Evolutionary conservation across 306 rosid species (phyloP).

Genomic region (Trifolium repens): DNA sequence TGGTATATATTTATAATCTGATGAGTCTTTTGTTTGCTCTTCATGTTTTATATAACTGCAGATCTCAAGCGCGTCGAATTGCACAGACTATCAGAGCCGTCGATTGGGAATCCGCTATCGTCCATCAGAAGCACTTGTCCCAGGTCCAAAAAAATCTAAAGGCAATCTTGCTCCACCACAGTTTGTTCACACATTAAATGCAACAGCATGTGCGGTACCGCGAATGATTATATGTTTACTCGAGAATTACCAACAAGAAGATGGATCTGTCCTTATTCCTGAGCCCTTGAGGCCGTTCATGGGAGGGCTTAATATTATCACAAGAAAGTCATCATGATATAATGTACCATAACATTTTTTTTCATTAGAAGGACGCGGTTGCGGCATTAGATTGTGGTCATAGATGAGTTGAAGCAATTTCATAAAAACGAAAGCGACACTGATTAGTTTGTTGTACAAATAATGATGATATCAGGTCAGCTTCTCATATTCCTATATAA

Average conservation of each 20-base stretch:
- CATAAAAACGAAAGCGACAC: background rate
- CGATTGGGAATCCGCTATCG: constrained; percentile 83
- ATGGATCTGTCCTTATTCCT: constrained; percentile 76
- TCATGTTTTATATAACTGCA: constrained; percentile 43
- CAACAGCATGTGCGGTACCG: constrained; percentile 95
- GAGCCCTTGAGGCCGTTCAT: constrained; percentile 84
- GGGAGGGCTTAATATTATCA: constrained; percentile 68
- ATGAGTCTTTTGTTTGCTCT: background rate
- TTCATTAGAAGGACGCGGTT: constrained; percentile 32
- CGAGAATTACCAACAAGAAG: constrained; percentile 89
- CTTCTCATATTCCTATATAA: background rate
- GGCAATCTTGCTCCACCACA: constrained; percentile 70
- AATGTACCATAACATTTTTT: constrained; percentile 42
- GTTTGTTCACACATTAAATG: constrained; percentile 90
- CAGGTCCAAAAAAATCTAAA: constrained; percentile 63
- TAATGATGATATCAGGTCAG: background rate
- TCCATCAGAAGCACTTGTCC: constrained; percentile 58
- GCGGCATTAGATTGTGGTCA: constrained; percentile 41
- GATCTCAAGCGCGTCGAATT: constrained; percentile 93
- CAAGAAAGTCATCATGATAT: constrained; percentile 54
- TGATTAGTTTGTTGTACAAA: constrained; percentile 6
- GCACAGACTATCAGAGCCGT: constrained; percentile 91
- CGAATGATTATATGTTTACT: constrained; percentile 87
- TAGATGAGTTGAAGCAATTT: constrained; percentile 41
- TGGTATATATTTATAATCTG: background rate